Base-by-base conservation (phyloP, 2,329 filamentous ascomycete species). In the Fusarium coicis region DNA sequence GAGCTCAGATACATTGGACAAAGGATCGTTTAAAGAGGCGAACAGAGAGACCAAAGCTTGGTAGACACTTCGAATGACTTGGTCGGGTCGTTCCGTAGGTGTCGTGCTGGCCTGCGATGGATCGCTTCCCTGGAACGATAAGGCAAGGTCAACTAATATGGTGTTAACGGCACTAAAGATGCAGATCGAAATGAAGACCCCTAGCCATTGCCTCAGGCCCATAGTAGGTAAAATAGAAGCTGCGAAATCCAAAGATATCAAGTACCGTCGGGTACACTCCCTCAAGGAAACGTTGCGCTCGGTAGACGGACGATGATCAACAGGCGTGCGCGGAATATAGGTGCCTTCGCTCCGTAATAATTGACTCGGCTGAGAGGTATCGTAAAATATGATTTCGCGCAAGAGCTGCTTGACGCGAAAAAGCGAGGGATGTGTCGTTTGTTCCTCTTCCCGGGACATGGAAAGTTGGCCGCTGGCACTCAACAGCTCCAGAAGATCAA, bases 161-260 rank as follows among this genome's bases (percentile, higher is more conserved):
- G 87, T 87, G 54, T 85, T 85, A 26, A 87, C 83, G 34, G 88
- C 82, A 75, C 87, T 90, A 74, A 90, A 89, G n/a, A 90, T 86
- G 77, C 88, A 89, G 23, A 90, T 78, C 18, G 88, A 86, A 55
- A 88, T 81, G 66, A 90, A 88, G 8, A 85, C 77, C 5, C 88
- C 86, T 21, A 89, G 77, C 85, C 87, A 89, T 61, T 82, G 82
- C 70, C 83, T 84, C 14, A 83, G 80, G 30, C 82, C 82, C 28
- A 84, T 77, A 10, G 80, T 78, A n/a, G 80, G 79, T 37, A 80
- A 80, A 30, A 82, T 80, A 63, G 84, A 78, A 5, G 85, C 83
- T 23, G 81, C 82, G 8, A 79, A 80, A 70, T 90, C 88, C 58
- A 90, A 86, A 0, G 86, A 84, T 68, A 87, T 85, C 28, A 90